A percentile compares a stretch with the other conserved stretches of the same genome.
Conservation (phyloP, 331 rosid species). For the Quercus lobata region DNA sequence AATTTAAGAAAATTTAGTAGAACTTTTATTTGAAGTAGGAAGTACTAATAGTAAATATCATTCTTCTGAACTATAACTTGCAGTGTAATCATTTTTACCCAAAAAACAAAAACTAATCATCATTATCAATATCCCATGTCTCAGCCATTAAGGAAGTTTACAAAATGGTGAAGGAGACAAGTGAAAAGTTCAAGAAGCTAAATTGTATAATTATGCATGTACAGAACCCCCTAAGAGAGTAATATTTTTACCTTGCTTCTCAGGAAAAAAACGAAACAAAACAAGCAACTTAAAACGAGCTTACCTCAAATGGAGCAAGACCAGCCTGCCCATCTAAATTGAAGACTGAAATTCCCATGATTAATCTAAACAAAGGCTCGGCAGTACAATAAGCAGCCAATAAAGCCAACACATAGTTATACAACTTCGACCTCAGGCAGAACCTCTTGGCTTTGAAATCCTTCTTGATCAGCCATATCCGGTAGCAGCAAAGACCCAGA, state of each 20-base stretch:
- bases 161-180: not conserved
- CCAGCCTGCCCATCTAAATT: slow-evolving; percentile 76
- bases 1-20: not conserved
- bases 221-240: not conserved
- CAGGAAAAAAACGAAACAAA: not conserved
- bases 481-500: slow-evolving; percentile 67
- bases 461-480: slow-evolving; percentile 74
- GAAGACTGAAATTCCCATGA: slow-evolving; percentile 72
- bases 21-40: not conserved
- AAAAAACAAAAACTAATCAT: not conserved
- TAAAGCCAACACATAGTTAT: slow-evolving; percentile 61
- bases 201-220: not conserved
- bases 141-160: not conserved
- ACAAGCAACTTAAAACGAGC: not conserved
- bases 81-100: not conserved
- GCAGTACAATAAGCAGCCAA: slow-evolving; percentile 70
- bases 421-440: slow-evolving; percentile 71
- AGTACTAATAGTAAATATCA: not conserved
- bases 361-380: slow-evolving; percentile 76
- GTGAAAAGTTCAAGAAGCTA: not conserved
- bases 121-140: not conserved
- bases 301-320: slow-evolving; percentile 94
- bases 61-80: not conserved
- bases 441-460: slow-evolving; percentile 62
- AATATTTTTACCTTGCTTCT: too few species aligned